Conservation (phyloP, 2,329 filamentous ascomycete species). For the Mariannaea sp. region DNA sequence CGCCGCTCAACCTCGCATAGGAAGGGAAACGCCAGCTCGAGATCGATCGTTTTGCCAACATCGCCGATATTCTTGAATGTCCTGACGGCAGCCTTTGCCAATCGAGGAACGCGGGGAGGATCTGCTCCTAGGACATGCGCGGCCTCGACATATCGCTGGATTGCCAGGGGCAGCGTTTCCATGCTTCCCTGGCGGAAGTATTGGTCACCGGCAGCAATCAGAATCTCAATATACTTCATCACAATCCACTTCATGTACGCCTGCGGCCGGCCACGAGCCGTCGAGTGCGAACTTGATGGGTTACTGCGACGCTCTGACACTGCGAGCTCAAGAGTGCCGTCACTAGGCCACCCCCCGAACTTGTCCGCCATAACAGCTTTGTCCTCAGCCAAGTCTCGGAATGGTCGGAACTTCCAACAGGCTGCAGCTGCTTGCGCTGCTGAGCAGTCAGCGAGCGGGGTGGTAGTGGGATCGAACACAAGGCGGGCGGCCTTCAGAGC, state of each 20-base stretch:
- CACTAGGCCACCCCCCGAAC: no score
- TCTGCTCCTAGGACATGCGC: conserved; percentile 16
- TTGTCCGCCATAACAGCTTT: no score
- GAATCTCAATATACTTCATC: conserved; percentile 19
- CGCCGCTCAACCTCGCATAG: background rate
- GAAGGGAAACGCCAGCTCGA: background rate
- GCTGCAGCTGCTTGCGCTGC: no score
- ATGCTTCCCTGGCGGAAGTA: conserved; percentile 17
- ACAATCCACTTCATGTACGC: conserved; percentile 20
- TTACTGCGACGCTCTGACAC: no score
- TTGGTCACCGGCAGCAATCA: conserved; percentile 17
- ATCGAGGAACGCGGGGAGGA: background rate
- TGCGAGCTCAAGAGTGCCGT: no score
- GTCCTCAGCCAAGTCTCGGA: no score
- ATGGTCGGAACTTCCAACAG: no score
- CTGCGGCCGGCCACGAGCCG: background rate
- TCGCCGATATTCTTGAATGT: background rate
- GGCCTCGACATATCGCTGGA: conserved; percentile 21
- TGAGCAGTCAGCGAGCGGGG: no score
- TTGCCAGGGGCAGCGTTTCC: conserved; percentile 15
- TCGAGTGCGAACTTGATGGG: background rate
- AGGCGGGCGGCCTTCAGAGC: background rate
- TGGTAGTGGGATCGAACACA: conserved; percentile 17
- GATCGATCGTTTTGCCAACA: background rate
- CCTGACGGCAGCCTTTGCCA: background rate